A percentile compares a stretch with the other conserved stretches of the same genome.
Evolutionary conservation across 495 filamentous ascomycete species (phyloP).

Genomic region (Penicillium waksmanii): DNA sequence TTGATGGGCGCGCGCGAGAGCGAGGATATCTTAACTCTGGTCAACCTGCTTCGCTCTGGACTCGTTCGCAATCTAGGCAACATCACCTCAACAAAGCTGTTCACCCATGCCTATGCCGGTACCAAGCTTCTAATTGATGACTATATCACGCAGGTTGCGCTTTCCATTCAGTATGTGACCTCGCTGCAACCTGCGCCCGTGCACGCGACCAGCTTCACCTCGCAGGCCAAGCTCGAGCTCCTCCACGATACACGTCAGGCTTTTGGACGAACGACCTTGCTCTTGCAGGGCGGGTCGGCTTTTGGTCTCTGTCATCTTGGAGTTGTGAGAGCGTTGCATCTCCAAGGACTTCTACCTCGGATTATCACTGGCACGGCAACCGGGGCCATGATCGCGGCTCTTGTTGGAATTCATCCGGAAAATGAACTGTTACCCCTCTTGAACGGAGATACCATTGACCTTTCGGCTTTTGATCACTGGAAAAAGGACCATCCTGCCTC

Average conservation of each 20-base stretch:
- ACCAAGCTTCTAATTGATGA: slow-evolving; percentile 91
- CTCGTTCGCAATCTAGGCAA: slow-evolving; percentile 91
- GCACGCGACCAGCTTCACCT: slow-evolving; percentile 64
- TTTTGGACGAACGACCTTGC: slow-evolving; percentile 83
- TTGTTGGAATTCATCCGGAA: slow-evolving; percentile 88
- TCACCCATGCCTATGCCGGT: slow-evolving; percentile 82
- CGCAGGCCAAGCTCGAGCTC: slow-evolving; percentile 84
- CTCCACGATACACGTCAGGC: slow-evolving; percentile 89
- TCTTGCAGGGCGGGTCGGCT: slow-evolving; percentile 88
- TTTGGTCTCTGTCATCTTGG: slow-evolving; percentile 93
- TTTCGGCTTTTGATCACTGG: slow-evolving; percentile 71
- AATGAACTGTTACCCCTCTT: slow-evolving; percentile 80
- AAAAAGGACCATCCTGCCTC: slow-evolving; percentile 19
- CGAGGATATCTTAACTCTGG: slow-evolving; percentile 73
- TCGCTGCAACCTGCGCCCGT: slow-evolving; percentile 64
- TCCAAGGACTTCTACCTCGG: slow-evolving; percentile 80
- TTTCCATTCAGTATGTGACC: slow-evolving; percentile 77
- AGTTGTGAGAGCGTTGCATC: slow-evolving; percentile 85
- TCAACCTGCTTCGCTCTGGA: slow-evolving; percentile 81
- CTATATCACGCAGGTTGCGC: slow-evolving; percentile 82
- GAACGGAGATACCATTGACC: slow-evolving; percentile 77
- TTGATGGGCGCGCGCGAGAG: slow-evolving; percentile 75
- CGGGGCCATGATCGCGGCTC: slow-evolving; percentile 86
- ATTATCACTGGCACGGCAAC: slow-evolving; percentile 93
- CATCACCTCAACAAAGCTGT: slow-evolving; percentile 82